These are phyloP conservation scores for Sugiyamaella floridensis DNA, from an alignment of 805 yeast genomes.

Conservation along the genomic window DNA sequence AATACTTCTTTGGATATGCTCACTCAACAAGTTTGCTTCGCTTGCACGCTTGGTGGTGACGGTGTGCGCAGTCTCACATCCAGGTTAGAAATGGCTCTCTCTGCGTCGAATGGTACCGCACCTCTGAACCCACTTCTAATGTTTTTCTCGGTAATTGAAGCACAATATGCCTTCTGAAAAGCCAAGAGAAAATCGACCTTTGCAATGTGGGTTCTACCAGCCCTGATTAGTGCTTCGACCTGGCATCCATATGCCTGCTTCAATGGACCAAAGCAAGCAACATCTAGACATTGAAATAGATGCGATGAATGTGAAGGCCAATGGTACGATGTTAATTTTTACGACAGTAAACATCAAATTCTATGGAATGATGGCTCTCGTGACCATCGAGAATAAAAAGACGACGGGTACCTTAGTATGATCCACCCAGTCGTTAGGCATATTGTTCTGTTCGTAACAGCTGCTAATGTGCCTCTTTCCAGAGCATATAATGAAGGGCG, in stretches of 20 bases:
- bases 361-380: not conserved
- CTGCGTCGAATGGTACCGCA: too few relatives aligned
- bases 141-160: not conserved
- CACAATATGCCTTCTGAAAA: not conserved
- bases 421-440: not conserved
- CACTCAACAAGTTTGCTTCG: too few relatives aligned
- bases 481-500: not conserved
- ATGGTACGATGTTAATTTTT: not conserved
- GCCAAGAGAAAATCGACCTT: not conserved
- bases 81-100: too few relatives aligned
- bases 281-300: not conserved
- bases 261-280: not conserved
- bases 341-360: not conserved
- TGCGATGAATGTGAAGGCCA: slow-evolving; percentile 1
- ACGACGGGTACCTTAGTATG: not conserved
- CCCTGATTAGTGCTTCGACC: not conserved
- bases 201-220: not conserved
- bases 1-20: too few relatives aligned
- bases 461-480: not conserved
- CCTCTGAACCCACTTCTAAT: not conserved
- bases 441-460: too few relatives aligned
- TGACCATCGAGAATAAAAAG: not conserved
- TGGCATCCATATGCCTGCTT: not conserved
- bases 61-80: too few relatives aligned
- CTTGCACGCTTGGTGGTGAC: too few relatives aligned